Evolutionary conservation across 192 early-diverging fungal species (phyloP).

Genomic region (Podila clonocystis): DNA sequence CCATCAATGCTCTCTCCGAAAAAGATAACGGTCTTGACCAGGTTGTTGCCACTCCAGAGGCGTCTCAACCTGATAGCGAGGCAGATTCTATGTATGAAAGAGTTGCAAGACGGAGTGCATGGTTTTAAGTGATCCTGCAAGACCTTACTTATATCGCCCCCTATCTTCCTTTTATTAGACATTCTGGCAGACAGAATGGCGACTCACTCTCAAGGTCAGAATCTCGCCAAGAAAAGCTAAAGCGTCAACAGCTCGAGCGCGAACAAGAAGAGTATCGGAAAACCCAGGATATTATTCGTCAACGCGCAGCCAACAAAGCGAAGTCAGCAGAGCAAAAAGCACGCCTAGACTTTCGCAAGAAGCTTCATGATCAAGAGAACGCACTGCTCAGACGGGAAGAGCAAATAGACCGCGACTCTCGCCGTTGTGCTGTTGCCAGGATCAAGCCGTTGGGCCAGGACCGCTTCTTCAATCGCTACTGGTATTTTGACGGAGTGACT

Average conservation of each 20-base stretch:
- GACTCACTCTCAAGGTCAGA: conserved; percentile 31
- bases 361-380: conserved; percentile 64
- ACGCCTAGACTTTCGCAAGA: conserved; percentile 52
- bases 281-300: conserved; percentile 52
- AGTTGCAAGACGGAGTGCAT: no score
- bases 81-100: not conserved
- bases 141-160: no score
- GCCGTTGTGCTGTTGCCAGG: conserved; percentile 71
- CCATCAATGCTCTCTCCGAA: conserved; percentile 8
- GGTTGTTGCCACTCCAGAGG: conserved; percentile 33
- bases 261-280: conserved; percentile 58
- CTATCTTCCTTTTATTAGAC: not conserved
- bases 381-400: conserved; percentile 61
- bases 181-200: not conserved
- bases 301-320: conserved; percentile 52
- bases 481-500: conserved; percentile 88
- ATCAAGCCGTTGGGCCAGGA: conserved; percentile 82
- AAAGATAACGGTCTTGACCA: conserved; percentile 5
- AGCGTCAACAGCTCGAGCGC: conserved; percentile 56
- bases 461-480: conserved; percentile 90
- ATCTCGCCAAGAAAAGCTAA: conserved; percentile 59
- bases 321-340: conserved; percentile 53
- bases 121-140: no score
- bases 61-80: not conserved
- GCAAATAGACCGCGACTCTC: conserved; percentile 77